Conservation (phyloP, 352 stramenopile genomes). For the Pythium biforme region DNA sequence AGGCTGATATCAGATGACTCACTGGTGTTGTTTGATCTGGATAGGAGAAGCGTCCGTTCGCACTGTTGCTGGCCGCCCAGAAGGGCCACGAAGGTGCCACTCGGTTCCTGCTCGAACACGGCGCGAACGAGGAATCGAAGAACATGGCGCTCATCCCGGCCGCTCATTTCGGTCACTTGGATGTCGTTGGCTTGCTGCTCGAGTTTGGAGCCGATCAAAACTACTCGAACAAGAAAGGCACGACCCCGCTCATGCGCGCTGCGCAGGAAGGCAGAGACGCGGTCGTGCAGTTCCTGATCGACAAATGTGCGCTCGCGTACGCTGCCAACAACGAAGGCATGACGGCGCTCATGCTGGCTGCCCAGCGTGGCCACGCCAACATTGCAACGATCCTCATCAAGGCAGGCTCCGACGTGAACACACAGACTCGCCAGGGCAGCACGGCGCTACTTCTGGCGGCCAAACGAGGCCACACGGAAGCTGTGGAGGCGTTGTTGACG, state of each 20-base stretch:
- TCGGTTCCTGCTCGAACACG: constrained; percentile 60
- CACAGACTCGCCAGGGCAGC: constrained; percentile 83
- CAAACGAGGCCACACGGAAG: constrained; percentile 76
- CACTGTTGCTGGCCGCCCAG: constrained; percentile 76
- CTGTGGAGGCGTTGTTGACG: constrained; percentile 77
- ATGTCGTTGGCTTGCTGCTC: constrained; percentile 71
- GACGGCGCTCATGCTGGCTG: constrained; percentile 85
- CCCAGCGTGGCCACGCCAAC: constrained; percentile 74
- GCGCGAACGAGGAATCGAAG: constrained; percentile 78
- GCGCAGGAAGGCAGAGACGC: constrained; percentile 80
- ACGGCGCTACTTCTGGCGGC: constrained; percentile 81
- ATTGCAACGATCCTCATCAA: constrained; percentile 83
- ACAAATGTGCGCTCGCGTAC: constrained; percentile 62
- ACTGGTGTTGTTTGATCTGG: not conserved
- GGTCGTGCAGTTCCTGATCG: constrained; percentile 79
- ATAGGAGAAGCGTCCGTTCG: constrained; percentile 80
- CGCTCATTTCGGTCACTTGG: constrained; percentile 80
- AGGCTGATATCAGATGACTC: too few relatives aligned
- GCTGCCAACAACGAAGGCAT: constrained; percentile 87
- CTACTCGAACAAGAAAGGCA: constrained; percentile 87
- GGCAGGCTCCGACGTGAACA: constrained; percentile 85
- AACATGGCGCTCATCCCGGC: constrained; percentile 86
- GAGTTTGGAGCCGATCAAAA: constrained; percentile 70
- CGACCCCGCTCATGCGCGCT: constrained; percentile 82
- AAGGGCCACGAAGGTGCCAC: constrained; percentile 77